Conservation (phyloP, 2,329 filamentous ascomycete genomes). For the Ascocoryne sarcoides region DNA sequence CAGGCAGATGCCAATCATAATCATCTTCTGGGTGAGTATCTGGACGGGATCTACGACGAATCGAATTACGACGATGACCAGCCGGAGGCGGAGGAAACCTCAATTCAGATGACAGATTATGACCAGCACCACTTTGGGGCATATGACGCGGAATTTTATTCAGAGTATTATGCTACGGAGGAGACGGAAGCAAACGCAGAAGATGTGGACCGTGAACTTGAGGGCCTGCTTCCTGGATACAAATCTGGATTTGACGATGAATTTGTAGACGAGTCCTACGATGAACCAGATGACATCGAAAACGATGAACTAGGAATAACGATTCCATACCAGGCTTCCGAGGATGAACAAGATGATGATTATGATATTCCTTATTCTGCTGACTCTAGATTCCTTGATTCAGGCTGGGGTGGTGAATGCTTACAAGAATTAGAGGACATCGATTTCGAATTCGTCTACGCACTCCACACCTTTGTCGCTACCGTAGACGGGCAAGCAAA, state of each 20-base stretch:
- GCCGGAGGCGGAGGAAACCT: not conserved
- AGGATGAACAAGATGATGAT: constrained; percentile 53
- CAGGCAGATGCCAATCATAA: constrained; percentile 27
- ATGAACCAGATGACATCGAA: constrained; percentile 21
- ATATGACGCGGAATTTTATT: constrained; percentile 17
- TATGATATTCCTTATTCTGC: constrained; percentile 40
- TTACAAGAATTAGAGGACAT: constrained; percentile 96
- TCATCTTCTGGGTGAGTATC: constrained; percentile 44
- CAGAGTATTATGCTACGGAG: not conserved
- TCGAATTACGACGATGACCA: constrained; percentile 47
- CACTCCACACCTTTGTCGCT: constrained; percentile 92
- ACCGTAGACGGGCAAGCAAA: constrained; percentile 98
- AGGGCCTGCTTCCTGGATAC: not conserved
- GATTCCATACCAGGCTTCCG: constrained; percentile 38
- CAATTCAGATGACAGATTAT: not conserved
- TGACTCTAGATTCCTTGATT: constrained; percentile 58
- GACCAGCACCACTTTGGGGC: not conserved
- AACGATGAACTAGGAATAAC: constrained; percentile 12
- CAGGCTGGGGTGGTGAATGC: constrained; percentile 69
- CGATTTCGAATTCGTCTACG: constrained; percentile 99
- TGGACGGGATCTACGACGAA: constrained; percentile 17
- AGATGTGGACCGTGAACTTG: not conserved
- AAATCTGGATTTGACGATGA: not conserved
- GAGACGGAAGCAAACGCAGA: not conserved
- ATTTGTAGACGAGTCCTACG: constrained; percentile 20